Evolutionary conservation across 139 green algal genomes (phyloP).

Genomic region (Picochlorum sp.): DNA sequence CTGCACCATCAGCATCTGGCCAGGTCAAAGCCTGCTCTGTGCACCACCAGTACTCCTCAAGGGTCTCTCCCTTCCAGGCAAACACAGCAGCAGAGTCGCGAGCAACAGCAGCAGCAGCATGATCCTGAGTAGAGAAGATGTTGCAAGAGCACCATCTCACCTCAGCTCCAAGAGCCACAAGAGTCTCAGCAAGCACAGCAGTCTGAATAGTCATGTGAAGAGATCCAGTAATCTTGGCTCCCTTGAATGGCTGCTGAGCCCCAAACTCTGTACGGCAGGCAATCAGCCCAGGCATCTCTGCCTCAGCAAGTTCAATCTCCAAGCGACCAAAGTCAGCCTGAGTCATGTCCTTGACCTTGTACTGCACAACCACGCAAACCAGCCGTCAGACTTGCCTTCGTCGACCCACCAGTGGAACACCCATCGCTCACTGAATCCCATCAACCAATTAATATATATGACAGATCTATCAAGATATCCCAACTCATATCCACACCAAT

Average conservation of each 20-base stretch:
- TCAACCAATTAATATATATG: neutral
- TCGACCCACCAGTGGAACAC: neutral
- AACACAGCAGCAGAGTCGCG: conserved; percentile 93
- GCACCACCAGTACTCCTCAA: conserved; percentile 99
- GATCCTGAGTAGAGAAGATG: conserved; percentile 99
- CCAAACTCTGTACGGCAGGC: conserved; percentile 91
- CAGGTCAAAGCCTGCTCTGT: conserved; percentile 90
- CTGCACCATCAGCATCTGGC: conserved; percentile 66
- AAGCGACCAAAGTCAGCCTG: conserved; percentile 97
- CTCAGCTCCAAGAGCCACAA: conserved; percentile 89
- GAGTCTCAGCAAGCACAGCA: conserved; percentile 97
- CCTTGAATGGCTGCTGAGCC: conserved; percentile 84
- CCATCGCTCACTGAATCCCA: neutral
- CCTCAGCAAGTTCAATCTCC: conserved; percentile 97
- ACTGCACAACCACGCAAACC: conserved; percentile 43
- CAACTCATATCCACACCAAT: too few species aligned
- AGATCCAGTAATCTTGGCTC: conserved; percentile 85
- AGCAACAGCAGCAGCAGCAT: conserved; percentile 93
- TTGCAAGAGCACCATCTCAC: conserved; percentile 99
- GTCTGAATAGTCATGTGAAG: conserved; percentile 99
- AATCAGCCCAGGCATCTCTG: conserved; percentile 97
- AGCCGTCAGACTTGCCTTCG: neutral
- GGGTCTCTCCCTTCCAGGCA: conserved; percentile 99
- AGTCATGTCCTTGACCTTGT: conserved; percentile 90
- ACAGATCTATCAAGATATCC: too few species aligned